Evolutionary conservation across 108 stramenopile genomes (phyloP).

Genomic region (Aureococcus anophagefferens): DNA sequence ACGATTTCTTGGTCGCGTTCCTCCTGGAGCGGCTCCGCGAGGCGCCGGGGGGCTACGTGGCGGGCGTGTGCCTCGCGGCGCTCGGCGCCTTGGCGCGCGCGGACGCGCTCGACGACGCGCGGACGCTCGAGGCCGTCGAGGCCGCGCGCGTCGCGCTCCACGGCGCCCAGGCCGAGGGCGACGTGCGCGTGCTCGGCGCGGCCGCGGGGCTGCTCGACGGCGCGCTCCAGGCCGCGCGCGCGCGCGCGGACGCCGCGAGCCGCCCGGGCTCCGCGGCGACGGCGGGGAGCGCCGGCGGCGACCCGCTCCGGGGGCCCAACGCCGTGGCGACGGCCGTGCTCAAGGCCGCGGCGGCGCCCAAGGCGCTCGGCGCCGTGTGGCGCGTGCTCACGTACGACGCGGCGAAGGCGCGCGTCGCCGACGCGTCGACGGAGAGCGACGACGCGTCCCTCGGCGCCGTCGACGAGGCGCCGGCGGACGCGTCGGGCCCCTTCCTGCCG

Average conservation of each 20-base stretch:
- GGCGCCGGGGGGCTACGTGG: background rate
- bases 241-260: background rate
- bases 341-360: conserved; percentile 18
- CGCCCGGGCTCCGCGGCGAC: background rate
- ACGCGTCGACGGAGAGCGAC: background rate
- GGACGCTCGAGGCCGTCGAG: background rate
- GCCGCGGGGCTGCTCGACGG: conserved; percentile 9
- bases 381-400: conserved; percentile 5
- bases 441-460: background rate
- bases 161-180: background rate
- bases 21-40: too few species aligned
- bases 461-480: too few species aligned
- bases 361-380: conserved; percentile 15
- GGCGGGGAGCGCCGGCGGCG: background rate
- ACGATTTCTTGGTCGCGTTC: too few species aligned
- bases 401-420: background rate
- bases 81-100: background rate
- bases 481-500: conserved; percentile 1
- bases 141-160: background rate
- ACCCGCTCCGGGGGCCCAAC: conserved; percentile 1
- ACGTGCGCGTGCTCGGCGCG: background rate
- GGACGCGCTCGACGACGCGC: background rate
- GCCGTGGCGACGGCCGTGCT: conserved; percentile 12
- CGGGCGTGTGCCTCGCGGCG: background rate
- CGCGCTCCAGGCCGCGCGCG: conserved; percentile 2